Evolutionary conservation across 192 early-diverging fungal genomes (phyloP), one percentile per base, ranked within the genome.

Genomic region (Spinellus fusiger): DNA sequence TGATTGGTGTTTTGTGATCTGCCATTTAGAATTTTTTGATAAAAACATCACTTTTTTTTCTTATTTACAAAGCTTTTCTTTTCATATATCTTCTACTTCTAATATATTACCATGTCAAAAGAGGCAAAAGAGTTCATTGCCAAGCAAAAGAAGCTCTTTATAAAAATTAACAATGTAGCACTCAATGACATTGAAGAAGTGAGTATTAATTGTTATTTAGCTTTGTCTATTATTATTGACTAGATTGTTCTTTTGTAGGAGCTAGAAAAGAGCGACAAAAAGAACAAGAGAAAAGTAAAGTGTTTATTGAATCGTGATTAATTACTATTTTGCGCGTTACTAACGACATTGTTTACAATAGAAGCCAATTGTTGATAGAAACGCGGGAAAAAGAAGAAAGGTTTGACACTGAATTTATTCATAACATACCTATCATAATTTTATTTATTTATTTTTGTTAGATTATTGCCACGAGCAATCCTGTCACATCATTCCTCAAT

Each of bases 221-320:
- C 53, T 34, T 54, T 54, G 53, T 54, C 18, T 54, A 31, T 31
- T 34, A 54, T 54, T 54, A 0, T 20, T 35, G 37, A 54, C 53
- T 54, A 54, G 18, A 54, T 54, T 37, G 53, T 31, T 54, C 53
- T 54, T 54, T 54, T 54, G 53, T 31, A 54, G 53, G 53, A 54
- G 18, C 25, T 50, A 27, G 28, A 50, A 22, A 4, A 50, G 25
- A 27, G 22, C 25, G 28, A 27, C 1, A 50, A 50, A 27, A 50
- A 50, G 49, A 10, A 27, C 6, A 50, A 7, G 1, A 49, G 12
- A 2, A 49, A 49, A 49, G 26, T 25, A 25, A 49, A 49, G 20
- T 22, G 12, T 25, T 7, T 25, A 49, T 6, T 25, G 47, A 49
- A 49, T 25, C 5, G 47, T 50, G 6, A 50, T 50, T 6, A 50